A percentile compares a stretch with the other conserved stretches of the same genome.
These are phyloP conservation scores for Dunaliella primolecta DNA, from an alignment of 139 green algal genomes.

Conservation along the genomic window DNA sequence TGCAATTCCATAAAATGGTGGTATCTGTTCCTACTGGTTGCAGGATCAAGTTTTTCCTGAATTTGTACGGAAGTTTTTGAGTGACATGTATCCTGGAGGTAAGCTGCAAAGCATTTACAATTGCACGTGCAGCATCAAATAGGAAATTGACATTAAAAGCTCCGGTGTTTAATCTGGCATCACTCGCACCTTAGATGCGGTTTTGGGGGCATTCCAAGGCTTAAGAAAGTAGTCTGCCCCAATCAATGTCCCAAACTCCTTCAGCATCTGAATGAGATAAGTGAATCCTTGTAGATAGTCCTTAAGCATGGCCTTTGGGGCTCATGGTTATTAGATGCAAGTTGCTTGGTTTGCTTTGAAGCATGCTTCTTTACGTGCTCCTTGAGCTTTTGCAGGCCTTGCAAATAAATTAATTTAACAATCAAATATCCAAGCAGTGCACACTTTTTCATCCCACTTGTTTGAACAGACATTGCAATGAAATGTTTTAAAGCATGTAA, in stretches of 20 bases:
- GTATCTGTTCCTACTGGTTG: background rate
- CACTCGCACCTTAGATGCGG: background rate
- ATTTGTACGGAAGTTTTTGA: constrained; percentile 70
- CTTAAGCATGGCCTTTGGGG: no score
- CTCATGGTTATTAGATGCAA: no score
- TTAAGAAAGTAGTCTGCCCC: no score
- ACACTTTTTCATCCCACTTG: background rate
- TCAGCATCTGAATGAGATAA: background rate
- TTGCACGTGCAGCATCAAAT: background rate
- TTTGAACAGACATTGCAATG: background rate
- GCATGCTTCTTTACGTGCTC: background rate
- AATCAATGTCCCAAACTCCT: background rate
- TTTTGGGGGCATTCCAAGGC: no score
- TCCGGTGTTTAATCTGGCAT: background rate
- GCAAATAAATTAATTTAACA: no score
- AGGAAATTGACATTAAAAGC: background rate
- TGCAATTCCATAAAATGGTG: no score
- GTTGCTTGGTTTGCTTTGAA: no score
- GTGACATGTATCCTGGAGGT: constrained; percentile 60
- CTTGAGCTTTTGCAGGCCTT: no score
- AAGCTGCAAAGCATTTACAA: constrained; percentile 31
- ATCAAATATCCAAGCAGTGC: no score
- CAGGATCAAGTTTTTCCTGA: constrained; percentile 51
- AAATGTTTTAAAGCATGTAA: no score
- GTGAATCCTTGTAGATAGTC: background rate